Evolutionary conservation across 2,329 filamentous ascomycete species (phyloP).

Genomic region (Colletotrichum sp.): DNA sequence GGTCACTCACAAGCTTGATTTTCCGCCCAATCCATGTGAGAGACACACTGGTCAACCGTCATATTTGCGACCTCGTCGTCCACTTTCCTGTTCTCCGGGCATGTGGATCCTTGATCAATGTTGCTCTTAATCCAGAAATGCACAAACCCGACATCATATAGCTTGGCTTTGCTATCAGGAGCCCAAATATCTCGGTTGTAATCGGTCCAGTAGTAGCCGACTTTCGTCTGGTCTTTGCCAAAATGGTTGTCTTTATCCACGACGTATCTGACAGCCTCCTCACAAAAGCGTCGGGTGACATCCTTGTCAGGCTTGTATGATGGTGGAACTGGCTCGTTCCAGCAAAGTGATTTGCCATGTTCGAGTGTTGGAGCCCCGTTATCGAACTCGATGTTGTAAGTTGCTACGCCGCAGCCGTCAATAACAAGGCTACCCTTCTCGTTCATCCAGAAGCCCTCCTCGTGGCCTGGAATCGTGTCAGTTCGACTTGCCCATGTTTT

Average conservation of each 20-base stretch:
- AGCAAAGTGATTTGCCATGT: not conserved
- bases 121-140: slow-evolving; percentile 8
- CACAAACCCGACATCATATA: not conserved
- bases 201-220: slow-evolving; percentile 7
- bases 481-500: not conserved
- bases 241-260: not conserved
- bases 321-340: not conserved
- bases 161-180: not conserved
- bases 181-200: not conserved
- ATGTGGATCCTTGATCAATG: not conserved
- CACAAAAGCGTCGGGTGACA: not conserved
- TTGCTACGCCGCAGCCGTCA: slow-evolving; percentile 1
- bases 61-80: not conserved
- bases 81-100: not conserved
- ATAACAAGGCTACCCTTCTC: not conserved
- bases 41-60: not conserved
- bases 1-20: slow-evolving; percentile 1
- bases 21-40: not conserved
- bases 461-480: not conserved
- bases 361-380: not conserved
- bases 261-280: not conserved
- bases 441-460: slow-evolving; percentile 3
- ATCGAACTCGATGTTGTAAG: not conserved
- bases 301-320: not conserved
- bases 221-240: not conserved